A percentile compares a stretch with the other conserved stretches of the same genome.
phyloP scores from a whole-genome alignment of 139 green algal species.

The Micractinium conductrix region DNA sequence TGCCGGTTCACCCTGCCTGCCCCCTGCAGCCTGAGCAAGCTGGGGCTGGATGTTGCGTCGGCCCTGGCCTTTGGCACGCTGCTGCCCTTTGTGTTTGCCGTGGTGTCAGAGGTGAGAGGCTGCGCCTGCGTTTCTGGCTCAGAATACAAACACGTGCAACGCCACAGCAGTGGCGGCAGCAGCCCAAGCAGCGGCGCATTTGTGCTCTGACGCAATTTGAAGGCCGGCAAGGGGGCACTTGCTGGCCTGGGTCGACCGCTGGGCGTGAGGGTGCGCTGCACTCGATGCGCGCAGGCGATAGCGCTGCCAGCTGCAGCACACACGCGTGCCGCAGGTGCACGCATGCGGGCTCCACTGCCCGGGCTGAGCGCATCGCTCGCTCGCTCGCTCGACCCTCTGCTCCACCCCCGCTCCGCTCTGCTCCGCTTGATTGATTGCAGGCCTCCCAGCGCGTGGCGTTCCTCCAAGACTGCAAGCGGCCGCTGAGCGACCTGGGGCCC shows the following conservation, averaged over 20 bases:
- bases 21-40: neutral
- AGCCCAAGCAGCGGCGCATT: no score
- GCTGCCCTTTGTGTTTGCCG: slow-evolving; percentile 28
- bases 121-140: no score
- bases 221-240: no score
- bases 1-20: neutral
- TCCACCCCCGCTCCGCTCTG: no score
- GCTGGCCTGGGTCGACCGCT: no score
- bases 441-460: slow-evolving; percentile 18
- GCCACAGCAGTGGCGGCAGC: no score
- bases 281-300: no score
- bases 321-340: no score
- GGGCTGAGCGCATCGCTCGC: neutral
- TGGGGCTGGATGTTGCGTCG: slow-evolving; percentile 1
- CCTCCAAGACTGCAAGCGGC: slow-evolving; percentile 31
- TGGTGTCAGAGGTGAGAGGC: neutral
- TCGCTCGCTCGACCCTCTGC: neutral
- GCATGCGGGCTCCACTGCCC: no score
- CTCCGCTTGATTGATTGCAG: neutral
- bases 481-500: slow-evolving; percentile 16
- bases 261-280: no score
- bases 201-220: no score
- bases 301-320: neutral
- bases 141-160: no score
- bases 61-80: slow-evolving; percentile 22